Conservation (phyloP, 1,284 basidiomycete species). For the Tilletia setariae region DNA sequence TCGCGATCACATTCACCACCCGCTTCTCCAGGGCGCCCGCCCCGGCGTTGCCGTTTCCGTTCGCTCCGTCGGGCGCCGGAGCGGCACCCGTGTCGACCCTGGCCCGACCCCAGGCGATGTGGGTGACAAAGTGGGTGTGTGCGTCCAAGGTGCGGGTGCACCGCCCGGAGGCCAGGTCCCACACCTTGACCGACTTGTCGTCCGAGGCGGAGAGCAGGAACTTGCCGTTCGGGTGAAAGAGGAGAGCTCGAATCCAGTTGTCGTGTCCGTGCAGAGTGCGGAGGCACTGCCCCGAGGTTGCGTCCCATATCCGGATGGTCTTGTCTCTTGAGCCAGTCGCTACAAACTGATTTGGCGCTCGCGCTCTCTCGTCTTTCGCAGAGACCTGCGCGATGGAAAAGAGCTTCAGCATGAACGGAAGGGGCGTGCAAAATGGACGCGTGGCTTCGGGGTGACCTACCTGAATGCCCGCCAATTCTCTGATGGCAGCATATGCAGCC, state of each 20-base stretch:
- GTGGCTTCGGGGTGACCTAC: neutral
- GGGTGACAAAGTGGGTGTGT: conserved; percentile 73
- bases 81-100: conserved; percentile 31
- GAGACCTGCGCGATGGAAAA: conserved; percentile 5
- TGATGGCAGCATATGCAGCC: conserved; percentile 69
- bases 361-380: conserved; percentile 54
- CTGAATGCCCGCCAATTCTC: conserved; percentile 71
- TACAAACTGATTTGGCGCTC: conserved; percentile 62
- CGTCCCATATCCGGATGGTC: conserved; percentile 82
- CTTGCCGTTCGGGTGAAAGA: conserved; percentile 63
- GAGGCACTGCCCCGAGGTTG: conserved; percentile 70
- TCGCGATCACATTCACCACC: conserved; percentile 51
- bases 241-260: conserved; percentile 47
- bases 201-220: conserved; percentile 81
- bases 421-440: neutral
- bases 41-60: conserved; percentile 1
- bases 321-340: conserved; percentile 84
- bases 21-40: conserved; percentile 23
- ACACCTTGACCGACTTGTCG: conserved; percentile 83
- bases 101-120: conserved; percentile 49
- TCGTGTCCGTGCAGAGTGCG: conserved; percentile 59
- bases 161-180: conserved; percentile 78
- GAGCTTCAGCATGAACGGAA: neutral
- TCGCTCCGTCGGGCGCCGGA: conserved; percentile 30
- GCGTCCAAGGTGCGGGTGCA: conserved; percentile 79